Evolutionary conservation across 1,284 basidiomycete genomes (phyloP).

Genomic region (Rhodofomes roseus): DNA sequence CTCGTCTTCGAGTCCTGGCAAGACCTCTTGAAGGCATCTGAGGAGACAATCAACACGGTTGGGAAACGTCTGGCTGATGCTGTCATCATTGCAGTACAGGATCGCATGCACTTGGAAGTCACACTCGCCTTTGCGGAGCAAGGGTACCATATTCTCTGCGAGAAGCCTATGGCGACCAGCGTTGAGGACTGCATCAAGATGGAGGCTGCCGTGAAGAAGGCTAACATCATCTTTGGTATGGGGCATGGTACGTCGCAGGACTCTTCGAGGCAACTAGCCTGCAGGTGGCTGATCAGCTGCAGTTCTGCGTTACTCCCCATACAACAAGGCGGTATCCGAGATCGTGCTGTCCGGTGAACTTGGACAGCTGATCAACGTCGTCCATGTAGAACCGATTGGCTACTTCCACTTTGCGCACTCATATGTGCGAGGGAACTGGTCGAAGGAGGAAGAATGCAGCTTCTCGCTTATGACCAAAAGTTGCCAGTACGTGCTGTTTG

Average conservation of each 20-base stretch:
- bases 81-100: conserved; percentile 74
- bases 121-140: conserved; percentile 71
- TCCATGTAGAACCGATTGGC: conserved; percentile 76
- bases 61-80: conserved; percentile 77
- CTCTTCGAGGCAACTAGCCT: not conserved
- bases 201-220: conserved; percentile 63
- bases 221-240: conserved; percentile 76
- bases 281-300: not conserved
- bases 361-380: conserved; percentile 75
- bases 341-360: conserved; percentile 68
- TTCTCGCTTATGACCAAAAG: conserved; percentile 87
- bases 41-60: conserved; percentile 55
- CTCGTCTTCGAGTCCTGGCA: conserved; percentile 73
- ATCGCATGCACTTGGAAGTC: conserved; percentile 73
- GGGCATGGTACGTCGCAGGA: conserved; percentile 59
- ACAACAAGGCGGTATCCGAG: conserved; percentile 65
- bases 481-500: conserved; percentile 61
- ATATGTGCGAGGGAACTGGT: conserved; percentile 82
- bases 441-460: conserved; percentile 61
- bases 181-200: conserved; percentile 73
- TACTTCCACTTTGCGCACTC: conserved; percentile 85
- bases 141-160: conserved; percentile 84
- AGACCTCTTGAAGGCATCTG: conserved; percentile 64
- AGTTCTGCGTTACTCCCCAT: conserved; percentile 87
- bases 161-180: conserved; percentile 86